phyloP scores from a whole-genome alignment of 495 filamentous ascomycete species.

The Trichoderma asperelloides region DNA sequence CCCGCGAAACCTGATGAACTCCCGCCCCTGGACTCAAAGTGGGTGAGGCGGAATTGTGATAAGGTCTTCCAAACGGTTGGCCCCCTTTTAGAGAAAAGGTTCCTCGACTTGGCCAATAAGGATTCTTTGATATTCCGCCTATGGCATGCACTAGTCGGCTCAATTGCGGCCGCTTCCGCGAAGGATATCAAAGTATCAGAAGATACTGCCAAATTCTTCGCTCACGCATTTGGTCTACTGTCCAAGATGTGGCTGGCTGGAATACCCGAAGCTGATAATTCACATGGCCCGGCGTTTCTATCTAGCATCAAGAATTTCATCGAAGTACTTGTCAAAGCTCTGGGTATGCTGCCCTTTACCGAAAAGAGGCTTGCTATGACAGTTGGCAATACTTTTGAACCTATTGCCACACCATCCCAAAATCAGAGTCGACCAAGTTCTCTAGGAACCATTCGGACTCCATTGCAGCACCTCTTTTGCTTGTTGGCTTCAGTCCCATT shows the following conservation, averaged over 20 bases:
- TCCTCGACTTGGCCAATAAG: slow-evolving; percentile 38
- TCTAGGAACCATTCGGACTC: slow-evolving; percentile 26
- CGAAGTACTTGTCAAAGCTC: slow-evolving; percentile 47
- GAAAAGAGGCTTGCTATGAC: slow-evolving; percentile 57
- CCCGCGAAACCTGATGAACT: slow-evolving; percentile 60
- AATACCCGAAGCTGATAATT: slow-evolving; percentile 15
- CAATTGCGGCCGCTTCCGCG: slow-evolving; percentile 65
- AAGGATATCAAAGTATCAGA: slow-evolving; percentile 86
- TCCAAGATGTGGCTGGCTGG: slow-evolving; percentile 55
- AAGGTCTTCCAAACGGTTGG: slow-evolving; percentile 57
- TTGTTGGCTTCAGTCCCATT: slow-evolving; percentile 34
- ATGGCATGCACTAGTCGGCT: slow-evolving; percentile 61
- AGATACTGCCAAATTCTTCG: slow-evolving; percentile 71
- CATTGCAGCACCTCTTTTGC: slow-evolving; percentile 42
- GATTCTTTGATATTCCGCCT: slow-evolving; percentile 44
- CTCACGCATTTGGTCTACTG: slow-evolving; percentile 57
- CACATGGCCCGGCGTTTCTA: slow-evolving; percentile 38
- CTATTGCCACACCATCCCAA: slow-evolving; percentile 42
- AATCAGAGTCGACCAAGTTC: slow-evolving; percentile 23
- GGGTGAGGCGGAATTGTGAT: slow-evolving; percentile 65
- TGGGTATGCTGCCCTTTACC: slow-evolving; percentile 69
- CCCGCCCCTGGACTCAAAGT: slow-evolving; percentile 70
- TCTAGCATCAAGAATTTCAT: slow-evolving; percentile 53
- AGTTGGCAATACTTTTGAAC: slow-evolving; percentile 28
- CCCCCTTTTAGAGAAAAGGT: slow-evolving; percentile 48